These are phyloP conservation scores for Sporothrix pallida DNA, from an alignment of 2,329 filamentous ascomycete genomes.

Conservation along the genomic window DNA sequence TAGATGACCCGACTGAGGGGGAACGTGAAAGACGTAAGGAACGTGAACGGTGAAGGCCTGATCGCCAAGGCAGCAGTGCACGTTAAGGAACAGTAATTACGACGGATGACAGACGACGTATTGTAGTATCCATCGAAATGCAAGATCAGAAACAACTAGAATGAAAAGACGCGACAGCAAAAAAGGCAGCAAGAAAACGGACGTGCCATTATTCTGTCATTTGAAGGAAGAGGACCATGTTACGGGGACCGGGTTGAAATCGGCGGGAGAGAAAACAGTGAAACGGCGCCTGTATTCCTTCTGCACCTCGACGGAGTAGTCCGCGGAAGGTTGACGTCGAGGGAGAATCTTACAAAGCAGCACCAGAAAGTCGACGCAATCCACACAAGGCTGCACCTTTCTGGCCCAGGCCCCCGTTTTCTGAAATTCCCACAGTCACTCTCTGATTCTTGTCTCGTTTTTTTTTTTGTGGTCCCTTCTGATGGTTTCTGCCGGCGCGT, in stretches of 20 bases:
- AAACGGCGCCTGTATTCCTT: neutral
- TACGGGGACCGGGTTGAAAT: neutral
- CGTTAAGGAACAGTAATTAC: neutral
- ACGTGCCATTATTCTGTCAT: conserved; percentile 9
- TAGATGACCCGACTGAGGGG: conserved; percentile 16
- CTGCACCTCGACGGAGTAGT: neutral
- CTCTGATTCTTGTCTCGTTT: neutral
- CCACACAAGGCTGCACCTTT: conserved; percentile 15
- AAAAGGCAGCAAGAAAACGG: conserved; percentile 8
- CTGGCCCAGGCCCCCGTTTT: conserved; percentile 1
- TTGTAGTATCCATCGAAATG: neutral
- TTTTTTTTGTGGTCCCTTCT: neutral
- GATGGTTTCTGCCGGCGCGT: neutral
- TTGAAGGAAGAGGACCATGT: neutral
- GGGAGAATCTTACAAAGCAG: conserved; percentile 11
- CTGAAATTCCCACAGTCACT: neutral
- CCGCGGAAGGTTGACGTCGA: neutral
- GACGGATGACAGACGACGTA: neutral
- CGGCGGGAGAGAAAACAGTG: neutral
- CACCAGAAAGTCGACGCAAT: neutral
- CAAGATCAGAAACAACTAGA: conserved; percentile 2
- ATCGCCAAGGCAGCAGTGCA: conserved; percentile 27
- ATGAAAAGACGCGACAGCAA: neutral
- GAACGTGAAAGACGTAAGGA: neutral
- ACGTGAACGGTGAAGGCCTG: neutral